A percentile compares a stretch with the other conserved stretches of the same genome.
These are phyloP conservation scores for Chalciporus piperatus DNA, from an alignment of 768 basidiomycete genomes.

Conservation along the genomic window DNA sequence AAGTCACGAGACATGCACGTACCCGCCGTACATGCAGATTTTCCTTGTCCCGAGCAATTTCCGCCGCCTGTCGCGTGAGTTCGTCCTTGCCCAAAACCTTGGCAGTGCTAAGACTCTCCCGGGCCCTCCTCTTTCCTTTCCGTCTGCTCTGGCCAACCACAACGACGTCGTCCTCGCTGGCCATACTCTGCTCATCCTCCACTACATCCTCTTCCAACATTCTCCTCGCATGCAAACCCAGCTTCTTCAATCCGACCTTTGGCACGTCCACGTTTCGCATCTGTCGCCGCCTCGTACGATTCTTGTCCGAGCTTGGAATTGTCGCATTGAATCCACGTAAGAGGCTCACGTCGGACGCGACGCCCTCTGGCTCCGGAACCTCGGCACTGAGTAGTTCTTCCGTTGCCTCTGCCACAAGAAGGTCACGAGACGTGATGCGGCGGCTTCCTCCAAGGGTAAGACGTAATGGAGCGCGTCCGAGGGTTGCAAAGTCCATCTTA, in stretches of 20 bases:
- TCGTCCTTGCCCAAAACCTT: slow-evolving; percentile 83
- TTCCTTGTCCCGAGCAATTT: slow-evolving; percentile 89
- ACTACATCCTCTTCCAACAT: slow-evolving; percentile 50
- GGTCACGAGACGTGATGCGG: slow-evolving; percentile 77
- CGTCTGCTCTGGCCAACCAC: slow-evolving; percentile 41
- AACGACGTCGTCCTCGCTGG: slow-evolving; percentile 77
- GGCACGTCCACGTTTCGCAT: slow-evolving; percentile 78
- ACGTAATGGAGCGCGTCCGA: slow-evolving; percentile 75
- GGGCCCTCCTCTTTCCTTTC: slow-evolving; percentile 46
- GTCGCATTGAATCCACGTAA: slow-evolving; percentile 93
- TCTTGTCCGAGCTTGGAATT: slow-evolving; percentile 82
- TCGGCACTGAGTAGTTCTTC: slow-evolving; percentile 70
- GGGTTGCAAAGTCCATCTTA: slow-evolving; percentile 67
- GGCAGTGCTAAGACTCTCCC: slow-evolving; percentile 64
- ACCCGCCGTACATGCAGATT: slow-evolving; percentile 89
- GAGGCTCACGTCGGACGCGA: slow-evolving; percentile 73
- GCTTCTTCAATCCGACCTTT: slow-evolving; percentile 71
- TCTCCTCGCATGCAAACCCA: slow-evolving; percentile 78
- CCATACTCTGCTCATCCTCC: slow-evolving; percentile 56
- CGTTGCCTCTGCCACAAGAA: slow-evolving; percentile 79
- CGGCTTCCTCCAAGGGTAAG: slow-evolving; percentile 61
- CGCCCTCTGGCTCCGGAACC: slow-evolving; percentile 70
- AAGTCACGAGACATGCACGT: slow-evolving; percentile 11
- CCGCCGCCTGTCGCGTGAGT: slow-evolving; percentile 75
- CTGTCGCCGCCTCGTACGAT: slow-evolving; percentile 72